phyloP scores from a whole-genome alignment of 2,329 filamentous ascomycete species.

The Hypoxylon sp. region DNA sequence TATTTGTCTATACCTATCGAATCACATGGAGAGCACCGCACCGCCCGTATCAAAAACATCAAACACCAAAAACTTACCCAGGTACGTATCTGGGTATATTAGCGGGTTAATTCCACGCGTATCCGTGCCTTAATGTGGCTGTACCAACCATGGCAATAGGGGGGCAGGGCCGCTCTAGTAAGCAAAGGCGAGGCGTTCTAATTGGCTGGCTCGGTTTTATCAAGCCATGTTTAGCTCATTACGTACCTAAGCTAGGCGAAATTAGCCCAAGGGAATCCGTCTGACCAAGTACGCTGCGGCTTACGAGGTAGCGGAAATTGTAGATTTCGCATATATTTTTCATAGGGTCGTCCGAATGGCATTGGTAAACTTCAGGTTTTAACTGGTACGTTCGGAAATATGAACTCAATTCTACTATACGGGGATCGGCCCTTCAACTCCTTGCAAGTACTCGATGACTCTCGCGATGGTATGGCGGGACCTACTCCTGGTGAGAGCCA shows the following conservation, averaged over 20 bases:
- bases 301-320: background rate
- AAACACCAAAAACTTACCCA: too few relatives aligned
- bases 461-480: background rate
- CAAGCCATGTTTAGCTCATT: background rate
- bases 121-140: background rate
- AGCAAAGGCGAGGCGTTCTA: background rate
- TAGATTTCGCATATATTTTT: background rate
- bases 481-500: background rate
- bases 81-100: too few relatives aligned
- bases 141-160: background rate
- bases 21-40: too few relatives aligned
- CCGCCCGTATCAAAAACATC: too few relatives aligned
- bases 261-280: background rate
- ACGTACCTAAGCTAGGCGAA: background rate
- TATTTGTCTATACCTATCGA: too few relatives aligned
- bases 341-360: too few relatives aligned
- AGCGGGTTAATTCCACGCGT: too few relatives aligned
- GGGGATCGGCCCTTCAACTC: background rate
- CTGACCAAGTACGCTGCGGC: background rate
- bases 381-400: constrained; percentile 1
- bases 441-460: background rate
- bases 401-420: background rate
- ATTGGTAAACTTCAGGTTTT: background rate
- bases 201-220: background rate
- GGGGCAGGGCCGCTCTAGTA: background rate